phyloP scores from a whole-genome alignment of 208 protist genomes.

The Wallacemonas rigidus region DNA sequence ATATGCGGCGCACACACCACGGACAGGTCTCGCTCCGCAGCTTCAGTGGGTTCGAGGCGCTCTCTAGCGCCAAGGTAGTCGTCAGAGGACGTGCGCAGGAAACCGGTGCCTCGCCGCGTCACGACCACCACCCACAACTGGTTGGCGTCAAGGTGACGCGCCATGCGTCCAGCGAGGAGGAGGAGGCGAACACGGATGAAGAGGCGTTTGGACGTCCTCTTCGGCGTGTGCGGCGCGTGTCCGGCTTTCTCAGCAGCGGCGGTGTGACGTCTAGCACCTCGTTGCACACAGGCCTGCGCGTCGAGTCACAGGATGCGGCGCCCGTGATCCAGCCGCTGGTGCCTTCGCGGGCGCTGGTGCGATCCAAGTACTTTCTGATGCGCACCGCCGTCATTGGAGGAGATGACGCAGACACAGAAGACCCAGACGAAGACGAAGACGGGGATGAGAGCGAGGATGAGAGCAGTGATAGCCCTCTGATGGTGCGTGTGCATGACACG shows the following conservation, averaged over 20 bases:
- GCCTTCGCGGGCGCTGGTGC: conserved; percentile 34
- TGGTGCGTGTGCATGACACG: neutral
- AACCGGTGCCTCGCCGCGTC: neutral
- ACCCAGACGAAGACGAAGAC: neutral
- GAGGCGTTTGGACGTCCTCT: conserved; percentile 35
- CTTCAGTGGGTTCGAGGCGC: conserved; percentile 63
- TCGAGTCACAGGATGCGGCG: neutral
- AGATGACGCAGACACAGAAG: neutral
- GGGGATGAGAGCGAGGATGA: conserved; percentile 23
- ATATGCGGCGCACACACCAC: conserved; percentile 44
- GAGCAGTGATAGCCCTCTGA: neutral
- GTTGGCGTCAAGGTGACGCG: neutral
- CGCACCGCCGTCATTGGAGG: conserved; percentile 36
- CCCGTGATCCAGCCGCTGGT: neutral
- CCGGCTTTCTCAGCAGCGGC: conserved; percentile 32
- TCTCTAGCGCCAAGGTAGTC: conserved; percentile 53
- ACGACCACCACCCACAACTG: neutral
- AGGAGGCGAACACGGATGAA: conserved; percentile 4
- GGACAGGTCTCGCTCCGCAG: conserved; percentile 63
- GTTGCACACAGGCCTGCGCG: too few relatives aligned
- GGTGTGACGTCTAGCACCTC: neutral
- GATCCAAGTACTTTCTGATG: conserved; percentile 67
- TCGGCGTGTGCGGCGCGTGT: conserved; percentile 38
- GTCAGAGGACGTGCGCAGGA: conserved; percentile 21
- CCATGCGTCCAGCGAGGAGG: neutral